These are phyloP conservation scores for Gossypium anomalum DNA, from an alignment of 345 rosid species.

Conservation along the genomic window DNA sequence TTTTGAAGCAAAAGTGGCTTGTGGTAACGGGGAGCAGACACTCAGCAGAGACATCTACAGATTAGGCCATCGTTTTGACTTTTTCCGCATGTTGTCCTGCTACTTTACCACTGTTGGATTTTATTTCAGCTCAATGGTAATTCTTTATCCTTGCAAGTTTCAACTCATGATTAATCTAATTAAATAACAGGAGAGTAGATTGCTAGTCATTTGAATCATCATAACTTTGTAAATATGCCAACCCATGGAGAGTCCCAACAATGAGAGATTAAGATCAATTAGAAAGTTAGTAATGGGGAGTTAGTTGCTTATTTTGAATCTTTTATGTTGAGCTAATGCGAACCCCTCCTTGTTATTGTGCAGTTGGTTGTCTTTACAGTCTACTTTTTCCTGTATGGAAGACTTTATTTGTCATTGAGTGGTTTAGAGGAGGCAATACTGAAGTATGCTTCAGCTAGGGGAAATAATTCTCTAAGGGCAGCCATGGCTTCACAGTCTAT, in stretches of 20 bases:
- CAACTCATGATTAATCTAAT: constrained; percentile 6
- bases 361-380: constrained; percentile 78
- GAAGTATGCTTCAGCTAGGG: constrained; percentile 55
- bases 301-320: neutral
- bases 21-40: constrained; percentile 94
- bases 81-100: constrained; percentile 90
- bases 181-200: neutral
- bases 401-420: constrained; percentile 78
- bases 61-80: constrained; percentile 92
- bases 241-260: neutral
- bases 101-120: constrained; percentile 86
- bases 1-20: constrained; percentile 98
- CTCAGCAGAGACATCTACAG: constrained; percentile 90
- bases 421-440: constrained; percentile 81
- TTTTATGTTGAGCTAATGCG: constrained; percentile 4
- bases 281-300: neutral
- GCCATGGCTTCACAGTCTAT: constrained; percentile 88
- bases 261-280: constrained; percentile 1
- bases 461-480: constrained; percentile 66
- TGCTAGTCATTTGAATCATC: neutral
- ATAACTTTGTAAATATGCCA: neutral
- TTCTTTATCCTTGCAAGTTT: constrained; percentile 18
- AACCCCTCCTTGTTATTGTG: constrained; percentile 13
- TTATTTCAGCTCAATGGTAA: constrained; percentile 85
- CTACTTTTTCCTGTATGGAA: constrained; percentile 77